A percentile compares a stretch with the other conserved stretches of the same genome.
These are phyloP conservation scores for Tremellales sp. DNA, from an alignment of 1,284 basidiomycete genomes.

Conservation along the genomic window DNA sequence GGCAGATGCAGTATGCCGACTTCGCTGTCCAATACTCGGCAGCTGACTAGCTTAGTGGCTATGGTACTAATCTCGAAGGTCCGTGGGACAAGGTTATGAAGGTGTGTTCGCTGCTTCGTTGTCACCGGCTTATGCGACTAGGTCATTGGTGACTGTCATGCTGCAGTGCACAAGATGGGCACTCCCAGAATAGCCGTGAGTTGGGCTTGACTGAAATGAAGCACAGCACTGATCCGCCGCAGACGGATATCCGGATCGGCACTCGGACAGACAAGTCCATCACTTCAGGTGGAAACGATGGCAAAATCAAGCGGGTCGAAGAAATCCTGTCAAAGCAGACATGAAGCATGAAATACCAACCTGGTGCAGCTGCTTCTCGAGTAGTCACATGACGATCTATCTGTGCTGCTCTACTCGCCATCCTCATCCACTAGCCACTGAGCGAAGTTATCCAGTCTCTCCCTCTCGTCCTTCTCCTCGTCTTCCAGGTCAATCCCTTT, in stretches of 20 bases:
- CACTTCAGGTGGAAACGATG: conserved; percentile 65
- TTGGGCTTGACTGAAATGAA: too few species aligned
- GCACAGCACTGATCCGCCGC: conserved; percentile 50
- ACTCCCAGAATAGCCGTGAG: conserved; percentile 41
- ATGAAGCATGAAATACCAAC: conserved; percentile 1
- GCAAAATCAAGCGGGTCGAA: conserved; percentile 72
- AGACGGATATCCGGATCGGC: conserved; percentile 88
- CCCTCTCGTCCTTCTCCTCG: conserved; percentile 63
- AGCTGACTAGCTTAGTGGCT: conserved; percentile 62
- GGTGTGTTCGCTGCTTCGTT: conserved; percentile 9
- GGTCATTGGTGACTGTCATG: conserved; percentile 68
- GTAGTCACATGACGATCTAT: too few species aligned
- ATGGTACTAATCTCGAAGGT: conserved; percentile 85
- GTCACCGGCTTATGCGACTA: conserved; percentile 2
- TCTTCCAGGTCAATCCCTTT: conserved; percentile 49
- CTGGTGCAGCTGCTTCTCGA: conserved; percentile 1
- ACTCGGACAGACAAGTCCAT: conserved; percentile 72
- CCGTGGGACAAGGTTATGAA: conserved; percentile 70
- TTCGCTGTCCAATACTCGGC: conserved; percentile 1
- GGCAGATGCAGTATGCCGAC: conserved; percentile 56
- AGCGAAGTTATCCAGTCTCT: conserved; percentile 79
- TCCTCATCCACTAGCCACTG: conserved; percentile 63
- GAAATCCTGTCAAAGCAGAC: conserved; percentile 55
- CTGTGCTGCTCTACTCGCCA: conserved; percentile 23
- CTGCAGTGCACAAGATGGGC: conserved; percentile 68